phyloP scores from a whole-genome alignment of 805 yeast genomes.

The Starmerella sp. region DNA sequence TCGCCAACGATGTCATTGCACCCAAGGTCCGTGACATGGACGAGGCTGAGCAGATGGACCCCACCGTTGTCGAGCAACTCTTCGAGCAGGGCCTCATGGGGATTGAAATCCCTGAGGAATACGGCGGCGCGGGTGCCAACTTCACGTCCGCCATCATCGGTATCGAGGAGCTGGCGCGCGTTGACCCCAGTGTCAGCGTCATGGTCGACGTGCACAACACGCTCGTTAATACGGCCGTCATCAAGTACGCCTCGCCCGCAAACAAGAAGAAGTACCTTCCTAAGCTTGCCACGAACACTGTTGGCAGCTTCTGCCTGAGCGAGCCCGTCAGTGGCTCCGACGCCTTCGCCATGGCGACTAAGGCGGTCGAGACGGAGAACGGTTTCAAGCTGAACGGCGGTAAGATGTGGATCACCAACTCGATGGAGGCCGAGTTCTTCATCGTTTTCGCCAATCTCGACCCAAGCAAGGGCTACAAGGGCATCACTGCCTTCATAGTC shows the following conservation, averaged over 20 bases:
- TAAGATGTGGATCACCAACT: conserved; percentile 39
- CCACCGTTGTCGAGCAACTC: conserved; percentile 15
- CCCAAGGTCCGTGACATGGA: conserved; percentile 33
- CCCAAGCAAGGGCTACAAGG: conserved; percentile 35
- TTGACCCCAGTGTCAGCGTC: conserved; percentile 35
- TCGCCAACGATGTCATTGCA: conserved; percentile 32
- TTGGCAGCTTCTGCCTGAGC: conserved; percentile 34
- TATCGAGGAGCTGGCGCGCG: conserved; percentile 37
- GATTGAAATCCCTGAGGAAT: conserved; percentile 36
- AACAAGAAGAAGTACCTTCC: conserved; percentile 34
- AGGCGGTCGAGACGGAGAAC: conserved; percentile 31
- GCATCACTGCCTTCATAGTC: conserved; percentile 36
- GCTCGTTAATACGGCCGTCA: conserved; percentile 34
- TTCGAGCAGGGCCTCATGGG: conserved; percentile 37
- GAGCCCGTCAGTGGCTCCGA: conserved; percentile 36
- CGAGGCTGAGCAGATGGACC: conserved; percentile 23
- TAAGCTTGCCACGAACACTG: conserved; percentile 28
- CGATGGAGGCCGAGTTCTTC: conserved; percentile 35
- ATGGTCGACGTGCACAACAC: conserved; percentile 39
- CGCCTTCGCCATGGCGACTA: conserved; percentile 35
- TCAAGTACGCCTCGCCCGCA: conserved; percentile 31
- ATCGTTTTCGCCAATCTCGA: conserved; percentile 34
- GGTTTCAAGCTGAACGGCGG: conserved; percentile 34
- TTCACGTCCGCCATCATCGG: conserved; percentile 36
- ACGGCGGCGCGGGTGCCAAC: conserved; percentile 37